These are phyloP conservation scores for Dioszegia aurantiaca DNA, from an alignment of 768 basidiomycete species.

Conservation along the genomic window DNA sequence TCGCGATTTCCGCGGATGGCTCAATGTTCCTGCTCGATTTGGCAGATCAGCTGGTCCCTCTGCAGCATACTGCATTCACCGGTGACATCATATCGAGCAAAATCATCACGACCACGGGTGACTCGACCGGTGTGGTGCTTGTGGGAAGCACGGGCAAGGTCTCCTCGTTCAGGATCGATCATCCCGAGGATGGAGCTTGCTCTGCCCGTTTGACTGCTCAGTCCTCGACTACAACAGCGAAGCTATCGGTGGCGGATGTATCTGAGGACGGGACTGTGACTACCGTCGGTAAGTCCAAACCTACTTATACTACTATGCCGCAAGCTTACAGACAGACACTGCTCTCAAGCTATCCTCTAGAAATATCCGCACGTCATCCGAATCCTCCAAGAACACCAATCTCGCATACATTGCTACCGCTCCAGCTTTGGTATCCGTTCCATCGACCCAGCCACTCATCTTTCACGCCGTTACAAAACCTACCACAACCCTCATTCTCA, in stretches of 20 bases:
- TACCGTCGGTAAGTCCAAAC: slow-evolving; percentile 31
- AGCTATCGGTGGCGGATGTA: slow-evolving; percentile 20
- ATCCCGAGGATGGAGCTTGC: not conserved
- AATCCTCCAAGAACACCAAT: not conserved
- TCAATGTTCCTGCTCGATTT: slow-evolving; percentile 8
- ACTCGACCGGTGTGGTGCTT: slow-evolving; percentile 16
- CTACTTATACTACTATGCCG: not conserved
- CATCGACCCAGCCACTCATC: slow-evolving; percentile 13
- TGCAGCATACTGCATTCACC: not conserved
- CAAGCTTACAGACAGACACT: not conserved
- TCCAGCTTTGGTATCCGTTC: slow-evolving; percentile 10
- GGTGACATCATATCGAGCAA: slow-evolving; percentile 13
- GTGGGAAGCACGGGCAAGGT: slow-evolving; percentile 22
- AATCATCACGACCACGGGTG: slow-evolving; percentile 8
- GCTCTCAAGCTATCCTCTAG: not conserved
- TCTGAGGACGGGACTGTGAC: slow-evolving; percentile 29
- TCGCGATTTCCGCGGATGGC: slow-evolving; percentile 17
- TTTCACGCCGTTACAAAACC: slow-evolving; percentile 12
- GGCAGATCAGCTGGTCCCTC: slow-evolving; percentile 1
- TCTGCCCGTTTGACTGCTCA: not conserved
- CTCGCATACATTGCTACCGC: not conserved
- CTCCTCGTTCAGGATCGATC: not conserved
- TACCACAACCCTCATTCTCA: slow-evolving; percentile 21
- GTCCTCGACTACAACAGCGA: not conserved
- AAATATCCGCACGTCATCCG: not conserved